Percentiles rank a stretch among this genome's conserved stretches.
phyloP scores from a whole-genome alignment of 1,284 basidiomycete genomes.

The Ceratobasidium sp. region DNA sequence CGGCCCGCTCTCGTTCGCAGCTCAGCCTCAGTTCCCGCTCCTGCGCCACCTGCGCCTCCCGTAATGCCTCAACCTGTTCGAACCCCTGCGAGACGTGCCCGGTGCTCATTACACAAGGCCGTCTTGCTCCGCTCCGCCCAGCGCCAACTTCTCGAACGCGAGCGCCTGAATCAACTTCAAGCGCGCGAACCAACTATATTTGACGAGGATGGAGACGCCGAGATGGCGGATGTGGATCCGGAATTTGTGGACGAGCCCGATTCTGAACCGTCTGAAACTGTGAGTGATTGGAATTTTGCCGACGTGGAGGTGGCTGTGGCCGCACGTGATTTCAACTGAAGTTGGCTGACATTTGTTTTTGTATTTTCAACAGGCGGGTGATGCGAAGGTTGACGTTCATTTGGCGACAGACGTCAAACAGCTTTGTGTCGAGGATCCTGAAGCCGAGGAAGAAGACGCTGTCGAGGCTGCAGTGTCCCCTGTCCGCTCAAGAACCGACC shows the following conservation, averaged over 20 bases:
- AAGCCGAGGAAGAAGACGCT: slow-evolving; percentile 44
- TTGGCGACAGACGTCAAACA: slow-evolving; percentile 26
- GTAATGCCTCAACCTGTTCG: slow-evolving; percentile 61
- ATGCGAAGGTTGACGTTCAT: slow-evolving; percentile 23
- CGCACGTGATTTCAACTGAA: neutral
- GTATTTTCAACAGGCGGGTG: slow-evolving; percentile 12
- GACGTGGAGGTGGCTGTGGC: neutral
- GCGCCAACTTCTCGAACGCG: slow-evolving; percentile 63
- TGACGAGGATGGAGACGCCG: slow-evolving; percentile 30
- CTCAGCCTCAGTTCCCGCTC: slow-evolving; percentile 34
- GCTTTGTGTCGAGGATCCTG: slow-evolving; percentile 33
- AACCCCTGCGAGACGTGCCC: slow-evolving; percentile 51
- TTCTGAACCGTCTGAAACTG: slow-evolving; percentile 11
- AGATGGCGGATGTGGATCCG: slow-evolving; percentile 37
- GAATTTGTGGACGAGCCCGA: slow-evolving; percentile 34
- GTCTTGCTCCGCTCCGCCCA: slow-evolving; percentile 78
- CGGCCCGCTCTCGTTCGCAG: slow-evolving; percentile 52
- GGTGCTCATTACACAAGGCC: slow-evolving; percentile 70
- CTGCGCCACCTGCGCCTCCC: slow-evolving; percentile 29
- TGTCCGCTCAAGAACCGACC: slow-evolving; percentile 11
- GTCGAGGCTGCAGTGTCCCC: slow-evolving; percentile 37
- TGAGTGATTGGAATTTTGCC: slow-evolving; percentile 31
- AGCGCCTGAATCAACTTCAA: slow-evolving; percentile 49
- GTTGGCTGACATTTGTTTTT: neutral
- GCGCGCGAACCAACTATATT: slow-evolving; percentile 34